Evolutionary conservation across 176 grass and related monocot genomes (phyloP).

Genomic region (Avena atlantica): DNA sequence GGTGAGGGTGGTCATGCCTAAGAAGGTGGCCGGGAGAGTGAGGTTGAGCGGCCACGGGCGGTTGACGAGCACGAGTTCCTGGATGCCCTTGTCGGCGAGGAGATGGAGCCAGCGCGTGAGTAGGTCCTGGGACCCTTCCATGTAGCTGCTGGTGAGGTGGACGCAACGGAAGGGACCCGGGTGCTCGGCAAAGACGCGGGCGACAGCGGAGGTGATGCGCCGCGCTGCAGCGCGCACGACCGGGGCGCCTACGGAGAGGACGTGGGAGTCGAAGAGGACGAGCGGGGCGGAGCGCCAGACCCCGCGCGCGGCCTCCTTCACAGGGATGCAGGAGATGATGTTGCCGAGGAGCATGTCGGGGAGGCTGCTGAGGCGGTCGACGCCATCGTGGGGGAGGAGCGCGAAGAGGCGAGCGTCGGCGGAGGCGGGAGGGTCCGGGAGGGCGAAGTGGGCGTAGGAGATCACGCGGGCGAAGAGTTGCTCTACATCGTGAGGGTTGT

Average conservation of each 20-base stretch:
- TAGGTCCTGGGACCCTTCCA: neutral
- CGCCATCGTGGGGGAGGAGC: neutral
- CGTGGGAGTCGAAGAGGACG: neutral
- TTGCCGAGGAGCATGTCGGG: too few species aligned
- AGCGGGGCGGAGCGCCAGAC: neutral
- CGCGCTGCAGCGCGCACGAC: neutral
- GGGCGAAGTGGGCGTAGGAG: neutral
- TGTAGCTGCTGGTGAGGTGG: neutral
- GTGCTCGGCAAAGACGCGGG: neutral
- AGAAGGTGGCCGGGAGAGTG: neutral
- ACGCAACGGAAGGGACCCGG: neutral
- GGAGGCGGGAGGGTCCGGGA: neutral
- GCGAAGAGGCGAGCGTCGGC: neutral
- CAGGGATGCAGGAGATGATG: too few species aligned
- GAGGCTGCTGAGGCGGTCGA: too few species aligned
- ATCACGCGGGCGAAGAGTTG: neutral
- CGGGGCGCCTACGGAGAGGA: neutral
- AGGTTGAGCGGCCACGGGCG: neutral
- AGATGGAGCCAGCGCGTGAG: neutral
- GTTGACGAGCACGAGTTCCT: neutral
- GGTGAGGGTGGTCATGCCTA: neutral
- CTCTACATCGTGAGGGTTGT: neutral
- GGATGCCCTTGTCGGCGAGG: neutral
- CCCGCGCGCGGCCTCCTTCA: too few species aligned
- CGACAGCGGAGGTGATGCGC: neutral